Evolutionary conservation across 495 filamentous ascomycete genomes (phyloP), one percentile per base, ranked within the genome.

Genomic region (Glonium stellatum): DNA sequence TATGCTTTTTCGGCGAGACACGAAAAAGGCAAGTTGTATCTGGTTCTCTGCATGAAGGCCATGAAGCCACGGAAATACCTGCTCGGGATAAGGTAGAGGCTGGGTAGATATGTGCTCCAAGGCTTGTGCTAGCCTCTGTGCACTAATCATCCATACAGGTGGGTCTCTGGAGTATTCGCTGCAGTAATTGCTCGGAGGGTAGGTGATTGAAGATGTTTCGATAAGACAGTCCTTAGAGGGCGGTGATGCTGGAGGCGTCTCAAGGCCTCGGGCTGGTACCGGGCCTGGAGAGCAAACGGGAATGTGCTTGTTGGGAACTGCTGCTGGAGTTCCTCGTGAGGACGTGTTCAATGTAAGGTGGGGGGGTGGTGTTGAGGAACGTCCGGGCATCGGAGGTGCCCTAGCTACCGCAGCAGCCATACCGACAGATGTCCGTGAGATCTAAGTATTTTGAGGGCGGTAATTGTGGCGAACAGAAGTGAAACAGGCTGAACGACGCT

Each of bases 11-110:
- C 84, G 86, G 50, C 90, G 83, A 18, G 86, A 82, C 57, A 83
- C 82, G 73, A 98, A 97, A 76, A 96, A 97, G 15, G 86, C 83
- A 58, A 90, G 78, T 69, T 98, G 93, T 55, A 96, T 79, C 46
- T 89, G 84, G 67, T 97, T 98, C 55, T 84, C 82, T 3, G 87
- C 84, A 65, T 97, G 92, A n/a, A 97, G 74, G 21, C 93, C 93
- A 76, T 98, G 93, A 9, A 96, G 79, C 93, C 93, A 98, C n/a
- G 93, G 93, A 67, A 97, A 98, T 64, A 96, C 86, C 60, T 83
- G 79, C 10, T 82, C 78, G 0, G 95, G 85, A 60, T 95, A 87
- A 9, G 93, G 92, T 22, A 97, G 73, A 11, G 88, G 84, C 64
- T 95, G 89, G 3, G 82, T 79, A 0, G 92, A 81, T 57, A 82